A percentile compares a stretch with the other conserved stretches of the same genome.
Evolutionary conservation across 805 yeast genomes (phyloP).

Genomic region (Myxozyma lipomycoides): DNA sequence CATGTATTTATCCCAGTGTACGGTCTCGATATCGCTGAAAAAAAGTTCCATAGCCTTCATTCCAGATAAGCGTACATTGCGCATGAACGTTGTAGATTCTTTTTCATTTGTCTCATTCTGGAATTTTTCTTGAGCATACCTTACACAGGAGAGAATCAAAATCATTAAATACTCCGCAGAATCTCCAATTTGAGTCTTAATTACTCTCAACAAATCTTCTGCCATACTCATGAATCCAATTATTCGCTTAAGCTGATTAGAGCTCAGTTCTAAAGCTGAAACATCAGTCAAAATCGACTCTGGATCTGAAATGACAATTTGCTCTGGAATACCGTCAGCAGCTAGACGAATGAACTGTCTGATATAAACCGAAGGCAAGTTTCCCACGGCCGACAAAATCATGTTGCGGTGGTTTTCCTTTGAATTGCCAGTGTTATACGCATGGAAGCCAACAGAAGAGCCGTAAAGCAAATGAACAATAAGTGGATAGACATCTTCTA

Average conservation of each 20-base stretch:
- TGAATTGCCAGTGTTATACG: constrained; percentile 58
- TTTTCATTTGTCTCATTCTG: not conserved
- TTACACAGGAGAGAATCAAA: constrained; percentile 16
- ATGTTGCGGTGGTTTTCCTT: constrained; percentile 71
- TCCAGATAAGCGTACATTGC: constrained; percentile 62
- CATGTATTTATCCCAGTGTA: constrained; percentile 52
- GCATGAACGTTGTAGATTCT: constrained; percentile 44
- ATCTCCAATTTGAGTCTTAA: constrained; percentile 9
- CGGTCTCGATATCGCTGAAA: constrained; percentile 50
- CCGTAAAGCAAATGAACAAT: constrained; percentile 80
- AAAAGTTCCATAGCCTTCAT: constrained; percentile 58
- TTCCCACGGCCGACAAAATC: constrained; percentile 60
- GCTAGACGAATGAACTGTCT: constrained; percentile 52
- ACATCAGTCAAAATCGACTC: constrained; percentile 2
- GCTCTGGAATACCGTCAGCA: constrained; percentile 15
- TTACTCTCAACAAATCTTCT: constrained; percentile 21
- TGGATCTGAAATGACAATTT: constrained; percentile 4
- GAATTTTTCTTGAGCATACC: constrained; percentile 12
- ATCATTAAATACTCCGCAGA: constrained; percentile 13
- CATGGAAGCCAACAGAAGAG: constrained; percentile 41
- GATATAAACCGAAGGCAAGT: constrained; percentile 50
- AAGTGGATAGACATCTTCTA: constrained; percentile 59
- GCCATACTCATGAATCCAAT: constrained; percentile 31
- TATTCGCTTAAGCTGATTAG: constrained; percentile 14
- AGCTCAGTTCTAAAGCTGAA: constrained; percentile 5